Conservation (phyloP, 805 yeast genomes). For the Clavispora vitiphila region DNA sequence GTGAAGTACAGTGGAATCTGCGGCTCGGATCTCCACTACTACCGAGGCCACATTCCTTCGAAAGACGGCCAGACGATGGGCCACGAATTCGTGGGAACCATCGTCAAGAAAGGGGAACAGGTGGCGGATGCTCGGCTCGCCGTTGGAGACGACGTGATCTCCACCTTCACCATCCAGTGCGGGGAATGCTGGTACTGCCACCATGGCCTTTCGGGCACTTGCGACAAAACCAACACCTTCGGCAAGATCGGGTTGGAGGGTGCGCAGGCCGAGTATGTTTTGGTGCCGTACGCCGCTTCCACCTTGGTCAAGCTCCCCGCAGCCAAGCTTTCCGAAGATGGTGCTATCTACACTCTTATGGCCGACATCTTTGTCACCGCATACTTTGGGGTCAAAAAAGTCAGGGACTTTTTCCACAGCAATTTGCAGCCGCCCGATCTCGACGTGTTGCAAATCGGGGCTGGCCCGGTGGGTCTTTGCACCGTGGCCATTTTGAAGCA, state of each 20-base stretch:
- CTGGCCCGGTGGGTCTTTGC: constrained; percentile 60
- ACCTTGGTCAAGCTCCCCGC: constrained; percentile 44
- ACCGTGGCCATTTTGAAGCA: constrained; percentile 42
- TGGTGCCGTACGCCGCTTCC: constrained; percentile 53
- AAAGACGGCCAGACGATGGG: constrained; percentile 40
- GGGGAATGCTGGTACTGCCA: constrained; percentile 56
- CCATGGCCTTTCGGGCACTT: constrained; percentile 50
- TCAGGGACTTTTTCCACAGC: constrained; percentile 24
- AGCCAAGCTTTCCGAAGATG: constrained; percentile 25
- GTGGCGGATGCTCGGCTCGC: constrained; percentile 25
- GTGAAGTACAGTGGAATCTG: constrained; percentile 47
- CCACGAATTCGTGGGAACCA: constrained; percentile 46
- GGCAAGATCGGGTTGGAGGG: constrained; percentile 56
- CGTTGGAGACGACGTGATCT: constrained; percentile 41
- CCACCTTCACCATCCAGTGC: constrained; percentile 51
- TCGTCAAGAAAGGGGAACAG: constrained; percentile 35
- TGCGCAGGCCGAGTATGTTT: constrained; percentile 58
- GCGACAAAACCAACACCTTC: constrained; percentile 51
- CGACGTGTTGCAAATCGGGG: constrained; percentile 49
- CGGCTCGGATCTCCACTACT: constrained; percentile 52
- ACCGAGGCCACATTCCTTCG: constrained; percentile 46
- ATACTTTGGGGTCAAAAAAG: constrained; percentile 51
- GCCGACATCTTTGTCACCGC: constrained; percentile 66
- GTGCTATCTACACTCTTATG: constrained; percentile 48
- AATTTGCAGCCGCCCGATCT: constrained; percentile 19